Conservation (phyloP, 257 asterid genomes). For the Anisodus tanguticus region DNA sequence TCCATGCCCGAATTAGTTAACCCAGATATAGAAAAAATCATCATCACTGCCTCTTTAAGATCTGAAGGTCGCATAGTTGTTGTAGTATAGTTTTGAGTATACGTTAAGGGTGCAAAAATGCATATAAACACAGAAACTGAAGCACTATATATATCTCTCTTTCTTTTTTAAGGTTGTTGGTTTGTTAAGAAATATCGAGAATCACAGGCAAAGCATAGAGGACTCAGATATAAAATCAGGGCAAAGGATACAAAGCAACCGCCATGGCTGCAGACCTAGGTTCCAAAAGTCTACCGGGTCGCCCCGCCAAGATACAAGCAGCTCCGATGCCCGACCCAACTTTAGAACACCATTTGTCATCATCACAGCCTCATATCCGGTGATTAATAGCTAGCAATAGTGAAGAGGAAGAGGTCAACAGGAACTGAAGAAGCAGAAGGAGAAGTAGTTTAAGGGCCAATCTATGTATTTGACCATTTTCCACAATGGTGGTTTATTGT, state of each 20-base stretch:
- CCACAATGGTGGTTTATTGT: constrained; percentile 1
- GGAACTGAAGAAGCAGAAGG: too few relatives aligned
- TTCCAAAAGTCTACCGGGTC: background rate
- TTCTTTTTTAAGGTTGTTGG: background rate
- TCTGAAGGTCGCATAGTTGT: background rate
- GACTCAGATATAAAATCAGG: background rate
- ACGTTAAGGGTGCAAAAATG: background rate
- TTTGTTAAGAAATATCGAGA: constrained; percentile 6
- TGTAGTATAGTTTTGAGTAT: background rate
- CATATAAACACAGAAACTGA: constrained; percentile 2
- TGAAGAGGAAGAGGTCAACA: too few relatives aligned
- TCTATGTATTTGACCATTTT: background rate
- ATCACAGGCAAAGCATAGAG: constrained; percentile 41
- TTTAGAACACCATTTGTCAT: too few relatives aligned
- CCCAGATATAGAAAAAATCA: background rate
- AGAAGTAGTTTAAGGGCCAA: too few relatives aligned
- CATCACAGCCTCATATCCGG: background rate
- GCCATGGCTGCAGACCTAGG: background rate
- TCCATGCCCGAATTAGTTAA: background rate
- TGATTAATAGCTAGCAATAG: too few relatives aligned
- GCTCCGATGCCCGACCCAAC: background rate
- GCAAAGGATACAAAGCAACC: background rate
- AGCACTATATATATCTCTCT: background rate
- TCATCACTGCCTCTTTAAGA: background rate
- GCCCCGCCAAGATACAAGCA: constrained; percentile 6